Base-by-base conservation (phyloP, 2,329 filamentous ascomycete genomes). In the Aspergillus japonicus region DNA sequence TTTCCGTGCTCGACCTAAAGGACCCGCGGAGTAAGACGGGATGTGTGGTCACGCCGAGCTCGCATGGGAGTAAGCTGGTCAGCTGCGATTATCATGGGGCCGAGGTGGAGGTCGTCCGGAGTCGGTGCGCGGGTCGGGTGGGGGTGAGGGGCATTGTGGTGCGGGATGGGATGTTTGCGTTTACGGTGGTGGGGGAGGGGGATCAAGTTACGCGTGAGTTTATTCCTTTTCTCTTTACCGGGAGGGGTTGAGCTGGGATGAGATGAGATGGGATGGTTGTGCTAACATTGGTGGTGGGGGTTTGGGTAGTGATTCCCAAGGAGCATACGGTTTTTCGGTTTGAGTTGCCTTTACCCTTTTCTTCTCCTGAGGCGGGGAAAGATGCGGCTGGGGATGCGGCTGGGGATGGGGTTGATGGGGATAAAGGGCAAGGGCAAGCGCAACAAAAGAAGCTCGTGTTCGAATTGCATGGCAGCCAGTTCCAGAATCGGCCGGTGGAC, bases 21-120 rank as follows among this genome's bases (percentile, higher is more conserved):
- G 29, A 29, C 26, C 26, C 44, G 62, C 73, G 66, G 23, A 19
- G 39, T 2, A 55, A 53, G 5, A 47, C 47, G 5, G 66, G 59
- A 59, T 62, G 59, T 62, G 49, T 64, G 39, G 83, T 88, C 2
- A 90, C 88, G 5, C 89, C 89, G 4, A 62, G 70, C 42, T 69
- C 69, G 47, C 75, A 78, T 64, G 80, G 80, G 21, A 74, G 71
- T 55, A 90, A 95, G 75, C 79, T 99, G 35, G 87, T 86, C 49
- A 91, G 89, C 59, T 94, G 93, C 1, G 95, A 99, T 76, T 94
- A 92, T 69, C 93, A 98, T 73, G 95, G 95, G 1, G 93, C 94
- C 16, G 80, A 87, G 66, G 75, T 97, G 21, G 87, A 92, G 77
- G 91, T 98, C 23, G 89, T 94, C 57, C 80, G 93, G 67, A 95